Conservation (phyloP, 1,284 basidiomycete genomes). For the Cystobasidium sp. region DNA sequence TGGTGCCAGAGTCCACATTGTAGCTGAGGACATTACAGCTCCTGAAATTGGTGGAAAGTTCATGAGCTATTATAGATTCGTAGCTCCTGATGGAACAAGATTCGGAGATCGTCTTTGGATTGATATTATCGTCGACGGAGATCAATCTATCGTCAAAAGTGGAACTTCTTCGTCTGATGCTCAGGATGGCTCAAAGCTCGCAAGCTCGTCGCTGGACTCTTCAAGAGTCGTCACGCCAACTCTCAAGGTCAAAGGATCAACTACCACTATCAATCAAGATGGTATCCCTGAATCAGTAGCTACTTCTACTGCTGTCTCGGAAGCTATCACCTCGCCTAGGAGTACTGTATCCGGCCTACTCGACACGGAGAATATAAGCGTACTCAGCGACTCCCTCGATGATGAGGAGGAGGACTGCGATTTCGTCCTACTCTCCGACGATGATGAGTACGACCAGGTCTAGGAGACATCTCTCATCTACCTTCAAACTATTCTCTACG, state of each 20-base stretch:
- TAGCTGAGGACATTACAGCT: constrained; percentile 48
- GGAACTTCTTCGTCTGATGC: neutral
- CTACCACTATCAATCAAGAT: neutral
- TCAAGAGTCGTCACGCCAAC: constrained; percentile 30
- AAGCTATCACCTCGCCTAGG: constrained; percentile 31
- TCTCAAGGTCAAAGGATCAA: constrained; percentile 19
- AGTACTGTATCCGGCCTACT: constrained; percentile 24
- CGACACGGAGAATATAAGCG: constrained; percentile 17
- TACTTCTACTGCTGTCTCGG: constrained; percentile 1
- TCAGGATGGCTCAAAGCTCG: neutral
- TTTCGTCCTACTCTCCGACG: constrained; percentile 38
- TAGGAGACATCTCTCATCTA: neutral
- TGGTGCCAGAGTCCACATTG: constrained; percentile 46
- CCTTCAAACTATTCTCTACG: too few species aligned
- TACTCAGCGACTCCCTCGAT: neutral
- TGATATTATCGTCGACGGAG: constrained; percentile 37
- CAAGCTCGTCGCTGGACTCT: constrained; percentile 23
- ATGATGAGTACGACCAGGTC: constrained; percentile 32
- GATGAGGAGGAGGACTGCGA: constrained; percentile 30
- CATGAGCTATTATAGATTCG: constrained; percentile 49
- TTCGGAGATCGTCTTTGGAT: constrained; percentile 44
- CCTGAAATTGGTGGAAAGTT: constrained; percentile 48
- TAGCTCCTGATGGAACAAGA: constrained; percentile 43
- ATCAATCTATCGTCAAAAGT: neutral
- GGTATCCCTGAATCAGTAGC: neutral